Percentiles rank a stretch among this genome's conserved stretches.
These are phyloP conservation scores for Diaporthe australafricana DNA, from an alignment of 2,329 filamentous ascomycete species.

Conservation along the genomic window DNA sequence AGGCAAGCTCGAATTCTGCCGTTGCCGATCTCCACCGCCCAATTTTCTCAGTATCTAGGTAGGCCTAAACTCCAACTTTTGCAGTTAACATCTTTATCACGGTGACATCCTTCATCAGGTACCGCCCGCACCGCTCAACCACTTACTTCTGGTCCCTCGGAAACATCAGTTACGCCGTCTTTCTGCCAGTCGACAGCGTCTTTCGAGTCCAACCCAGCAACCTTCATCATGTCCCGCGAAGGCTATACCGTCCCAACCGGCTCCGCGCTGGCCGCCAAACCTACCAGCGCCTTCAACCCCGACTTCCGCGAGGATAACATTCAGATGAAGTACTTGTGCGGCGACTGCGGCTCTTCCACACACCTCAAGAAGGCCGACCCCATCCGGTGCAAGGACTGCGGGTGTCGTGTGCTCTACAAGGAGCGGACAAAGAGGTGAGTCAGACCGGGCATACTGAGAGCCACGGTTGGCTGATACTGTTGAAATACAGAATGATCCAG, in stretches of 20 bases:
- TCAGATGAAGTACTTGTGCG: conserved; percentile 79
- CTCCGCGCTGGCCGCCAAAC: conserved; percentile 43
- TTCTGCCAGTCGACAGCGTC: not conserved
- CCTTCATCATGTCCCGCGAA: conserved; percentile 73
- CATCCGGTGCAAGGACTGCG: conserved; percentile 91
- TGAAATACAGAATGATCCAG: conserved; percentile 85
- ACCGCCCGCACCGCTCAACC: not conserved
- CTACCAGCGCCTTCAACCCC: conserved; percentile 55
- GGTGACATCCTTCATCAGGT: not conserved
- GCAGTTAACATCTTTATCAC: not conserved
- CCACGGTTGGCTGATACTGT: conserved; percentile 39
- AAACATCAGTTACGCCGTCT: too few species aligned
- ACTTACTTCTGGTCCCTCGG: accelerated
- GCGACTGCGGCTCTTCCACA: conserved; percentile 85
- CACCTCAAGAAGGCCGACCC: conserved; percentile 81
- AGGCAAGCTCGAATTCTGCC: conserved; percentile 35
- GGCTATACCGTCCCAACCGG: conserved; percentile 79
- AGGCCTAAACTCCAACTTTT: not conserved
- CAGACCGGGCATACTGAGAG: not conserved
- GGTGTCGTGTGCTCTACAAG: conserved; percentile 96
- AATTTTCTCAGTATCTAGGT: conserved; percentile 35
- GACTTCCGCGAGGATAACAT: conserved; percentile 61
- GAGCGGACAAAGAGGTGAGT: conserved; percentile 94
- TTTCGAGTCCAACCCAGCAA: not conserved
- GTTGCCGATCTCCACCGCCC: conserved; percentile 34